A percentile compares a stretch with the other conserved stretches of the same genome.
Conservation (phyloP, 2,329 filamentous ascomycete genomes). For the Raffaelea albimanens region DNA sequence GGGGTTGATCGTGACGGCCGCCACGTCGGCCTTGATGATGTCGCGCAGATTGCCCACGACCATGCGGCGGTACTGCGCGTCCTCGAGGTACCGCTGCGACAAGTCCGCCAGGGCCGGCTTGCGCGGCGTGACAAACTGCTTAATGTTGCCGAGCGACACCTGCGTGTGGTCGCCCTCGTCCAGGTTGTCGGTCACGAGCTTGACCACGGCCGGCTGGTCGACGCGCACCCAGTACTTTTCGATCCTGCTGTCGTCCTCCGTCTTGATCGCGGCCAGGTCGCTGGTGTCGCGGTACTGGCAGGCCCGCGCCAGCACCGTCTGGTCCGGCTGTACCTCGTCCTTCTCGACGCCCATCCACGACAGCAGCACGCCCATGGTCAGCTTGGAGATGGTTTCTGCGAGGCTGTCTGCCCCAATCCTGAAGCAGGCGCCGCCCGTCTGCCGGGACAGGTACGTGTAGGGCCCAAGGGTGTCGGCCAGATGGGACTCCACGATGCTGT, state of each 20-base stretch:
- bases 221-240: constrained; percentile 8
- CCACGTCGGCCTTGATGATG: constrained; percentile 34
- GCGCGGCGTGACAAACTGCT: constrained; percentile 15
- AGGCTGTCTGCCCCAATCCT: constrained; percentile 14
- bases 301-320: constrained; percentile 5
- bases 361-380: constrained; percentile 31
- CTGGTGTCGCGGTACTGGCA: constrained; percentile 9
- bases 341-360: constrained; percentile 32
- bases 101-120: constrained; percentile 22
- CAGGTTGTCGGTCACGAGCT: constrained; percentile 6
- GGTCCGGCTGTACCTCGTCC: constrained; percentile 9
- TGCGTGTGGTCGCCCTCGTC: neutral
- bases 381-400: constrained; percentile 24
- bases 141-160: constrained; percentile 15
- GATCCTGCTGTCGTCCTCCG: constrained; percentile 9
- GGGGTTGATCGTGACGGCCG: constrained; percentile 35
- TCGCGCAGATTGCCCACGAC: constrained; percentile 28
- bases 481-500: constrained; percentile 26
- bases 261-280: constrained; percentile 10
- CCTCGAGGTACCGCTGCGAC: constrained; percentile 28
- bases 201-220: neutral
- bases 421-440: constrained; percentile 32
- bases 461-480: constrained; percentile 18
- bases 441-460: constrained; percentile 30
- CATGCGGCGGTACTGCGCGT: constrained; percentile 26